A percentile compares a stretch with the other conserved stretches of the same genome.
These are phyloP conservation scores for Nicotiana undulata DNA, from an alignment of 257 asterid genomes.

Conservation along the genomic window DNA sequence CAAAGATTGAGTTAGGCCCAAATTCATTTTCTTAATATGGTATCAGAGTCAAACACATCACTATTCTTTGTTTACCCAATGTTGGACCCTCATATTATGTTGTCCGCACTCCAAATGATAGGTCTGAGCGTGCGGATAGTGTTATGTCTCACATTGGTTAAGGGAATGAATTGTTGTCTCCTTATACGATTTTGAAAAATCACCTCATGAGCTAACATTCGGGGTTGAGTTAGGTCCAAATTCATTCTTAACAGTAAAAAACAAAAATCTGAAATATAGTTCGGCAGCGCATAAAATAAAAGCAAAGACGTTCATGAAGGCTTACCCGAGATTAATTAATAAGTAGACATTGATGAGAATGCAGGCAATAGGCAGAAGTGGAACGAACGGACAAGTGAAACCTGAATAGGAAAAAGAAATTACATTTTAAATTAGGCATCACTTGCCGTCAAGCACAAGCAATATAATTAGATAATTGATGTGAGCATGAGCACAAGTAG, in stretches of 20 bases:
- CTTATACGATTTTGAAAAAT: background rate
- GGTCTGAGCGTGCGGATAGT: background rate
- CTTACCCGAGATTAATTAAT: constrained; percentile 91
- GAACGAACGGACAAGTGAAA: constrained; percentile 90
- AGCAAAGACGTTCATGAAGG: constrained; percentile 5
- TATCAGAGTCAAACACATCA: background rate
- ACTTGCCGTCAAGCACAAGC: background rate
- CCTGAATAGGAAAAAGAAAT: constrained; percentile 39
- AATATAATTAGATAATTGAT: background rate
- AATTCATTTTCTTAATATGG: background rate
- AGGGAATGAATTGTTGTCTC: background rate
- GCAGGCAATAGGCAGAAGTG: constrained; percentile 80
- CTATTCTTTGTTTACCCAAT: background rate
- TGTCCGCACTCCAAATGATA: background rate
- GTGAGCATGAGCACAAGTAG: background rate
- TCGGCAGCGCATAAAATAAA: background rate
- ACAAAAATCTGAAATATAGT: background rate
- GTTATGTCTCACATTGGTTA: background rate
- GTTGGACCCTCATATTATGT: background rate
- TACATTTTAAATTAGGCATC: background rate
- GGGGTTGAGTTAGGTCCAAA: background rate
- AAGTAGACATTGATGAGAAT: constrained; percentile 91
- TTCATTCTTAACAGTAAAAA: background rate
- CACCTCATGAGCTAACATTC: background rate
- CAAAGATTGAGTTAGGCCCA: background rate